Conservation (phyloP, 257 asterid species). For the Solanum medicagineum region DNA sequence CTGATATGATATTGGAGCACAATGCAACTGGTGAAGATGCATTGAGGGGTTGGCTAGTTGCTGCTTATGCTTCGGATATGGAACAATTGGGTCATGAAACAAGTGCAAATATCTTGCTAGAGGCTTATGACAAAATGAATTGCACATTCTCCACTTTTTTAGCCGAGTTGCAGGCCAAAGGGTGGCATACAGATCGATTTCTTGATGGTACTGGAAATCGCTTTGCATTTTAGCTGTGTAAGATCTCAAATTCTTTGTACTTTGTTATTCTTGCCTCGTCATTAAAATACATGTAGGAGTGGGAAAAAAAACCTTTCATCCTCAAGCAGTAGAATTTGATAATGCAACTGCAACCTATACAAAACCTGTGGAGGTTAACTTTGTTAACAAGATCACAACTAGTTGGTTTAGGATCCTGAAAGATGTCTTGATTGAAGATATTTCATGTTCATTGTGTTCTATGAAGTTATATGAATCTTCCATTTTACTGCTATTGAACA, state of each 20-base stretch:
- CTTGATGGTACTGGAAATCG: slow-evolving; percentile 88
- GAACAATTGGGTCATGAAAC: slow-evolving; percentile 14
- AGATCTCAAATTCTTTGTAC: background rate
- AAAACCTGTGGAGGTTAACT: background rate
- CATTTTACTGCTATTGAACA: background rate
- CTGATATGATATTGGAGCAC: slow-evolving; percentile 74
- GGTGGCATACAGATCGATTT: slow-evolving; percentile 98
- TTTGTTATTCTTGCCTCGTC: background rate
- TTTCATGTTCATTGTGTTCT: background rate
- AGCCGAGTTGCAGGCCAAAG: slow-evolving; percentile 63
- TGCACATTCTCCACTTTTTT: slow-evolving; percentile 43
- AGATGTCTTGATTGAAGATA: background rate
- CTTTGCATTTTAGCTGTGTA: slow-evolving; percentile 26
- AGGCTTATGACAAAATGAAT: slow-evolving; percentile 61
- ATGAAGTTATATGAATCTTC: background rate
- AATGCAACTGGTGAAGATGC: slow-evolving; percentile 87
- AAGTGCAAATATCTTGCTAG: slow-evolving; percentile 20
- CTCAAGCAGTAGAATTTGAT: background rate
- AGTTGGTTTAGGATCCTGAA: no score
- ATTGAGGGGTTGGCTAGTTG: slow-evolving; percentile 96
- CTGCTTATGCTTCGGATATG: slow-evolving; percentile 69
- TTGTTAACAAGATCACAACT: background rate
- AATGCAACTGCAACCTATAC: background rate
- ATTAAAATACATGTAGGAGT: background rate
- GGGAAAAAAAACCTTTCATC: background rate